Conservation (phyloP, 1,139 yeast genomes). For the Zhuliangozyma blackwelliae region DNA sequence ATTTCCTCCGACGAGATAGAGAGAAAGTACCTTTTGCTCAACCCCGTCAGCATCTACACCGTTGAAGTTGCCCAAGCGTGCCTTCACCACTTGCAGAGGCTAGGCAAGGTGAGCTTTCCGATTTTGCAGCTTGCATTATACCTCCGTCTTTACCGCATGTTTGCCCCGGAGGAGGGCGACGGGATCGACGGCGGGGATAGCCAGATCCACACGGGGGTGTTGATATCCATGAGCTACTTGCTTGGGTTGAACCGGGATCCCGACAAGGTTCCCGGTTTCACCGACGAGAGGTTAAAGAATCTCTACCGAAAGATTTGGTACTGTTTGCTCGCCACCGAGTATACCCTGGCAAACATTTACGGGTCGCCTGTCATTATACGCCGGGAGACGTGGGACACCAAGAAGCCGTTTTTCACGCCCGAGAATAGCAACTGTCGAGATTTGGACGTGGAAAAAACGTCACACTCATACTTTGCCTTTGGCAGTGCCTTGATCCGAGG, state of each 20-base stretch:
- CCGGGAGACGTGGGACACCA: conserved; percentile 32
- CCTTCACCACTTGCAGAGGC: conserved; percentile 22
- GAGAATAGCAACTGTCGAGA: conserved; percentile 11
- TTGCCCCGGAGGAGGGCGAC: conserved; percentile 52
- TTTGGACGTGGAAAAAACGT: conserved; percentile 14
- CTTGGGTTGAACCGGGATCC: conserved; percentile 47
- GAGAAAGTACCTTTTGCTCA: conserved; percentile 29
- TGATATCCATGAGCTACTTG: conserved; percentile 38
- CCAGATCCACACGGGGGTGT: conserved; percentile 28
- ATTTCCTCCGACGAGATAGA: conserved; percentile 15
- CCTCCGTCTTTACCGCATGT: conserved; percentile 41
- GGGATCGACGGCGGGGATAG: conserved; percentile 44
- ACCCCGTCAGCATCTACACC: conserved; percentile 24
- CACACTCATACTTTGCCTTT: conserved; percentile 14
- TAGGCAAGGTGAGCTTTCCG: conserved; percentile 20
- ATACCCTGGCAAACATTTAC: conserved; percentile 27
- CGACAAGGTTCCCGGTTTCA: conserved; percentile 15
- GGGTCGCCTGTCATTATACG: conserved; percentile 38
- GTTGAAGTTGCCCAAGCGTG: conserved; percentile 28
- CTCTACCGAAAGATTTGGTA: conserved; percentile 51
- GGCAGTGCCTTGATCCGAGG: conserved; percentile 15
- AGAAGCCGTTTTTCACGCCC: conserved; percentile 24
- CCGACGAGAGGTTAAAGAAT: conserved; percentile 25
- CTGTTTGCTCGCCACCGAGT: conserved; percentile 31
- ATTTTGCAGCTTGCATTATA: conserved; percentile 32